Evolutionary conservation across 106 monocot genomes (phyloP), one percentile per base, ranked within the genome.

Genomic region (Agapanthus africanus): DNA sequence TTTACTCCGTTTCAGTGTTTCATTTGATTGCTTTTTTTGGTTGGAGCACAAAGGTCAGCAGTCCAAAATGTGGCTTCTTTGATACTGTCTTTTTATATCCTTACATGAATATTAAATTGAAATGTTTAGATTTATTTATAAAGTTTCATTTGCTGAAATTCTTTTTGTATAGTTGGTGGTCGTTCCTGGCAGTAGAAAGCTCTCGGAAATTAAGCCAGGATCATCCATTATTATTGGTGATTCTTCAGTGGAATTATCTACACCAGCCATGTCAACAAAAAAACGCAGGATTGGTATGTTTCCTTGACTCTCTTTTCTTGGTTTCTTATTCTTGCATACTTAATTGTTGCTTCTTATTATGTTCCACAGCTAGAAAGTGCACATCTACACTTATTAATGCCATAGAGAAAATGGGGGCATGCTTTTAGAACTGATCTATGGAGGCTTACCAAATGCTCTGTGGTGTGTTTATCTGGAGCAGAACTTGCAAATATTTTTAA

Each of bases 341-440:
- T 11, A n/a, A n/a, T n/a, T n/a, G n/a, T n/a, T n/a, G n/a, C n/a
- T n/a, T n/a, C n/a, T n/a, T n/a, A n/a, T n/a, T n/a, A n/a, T n/a
- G n/a, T 62, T 69, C 63, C n/a, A 38, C 49, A 93, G 90, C 46
- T 57, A 93, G 73, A 34, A 63, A 79, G 44, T 25, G 22, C 15
- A 61, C 21, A 23, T 72, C 73, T 38, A 57, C 73, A 42, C 69
- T 87, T 69, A 26, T 80, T 21, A 79, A 71, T 74, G 65, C 90
- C 33, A 30, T 72, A 39, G 66, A 78, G 62, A 87, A 77, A 74
- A 66, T 59, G 94, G 44, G 70, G 70, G 57, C 6, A 33, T 60
- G 39, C 66, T 32, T 94, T 94, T 46, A 87, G 56, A 79, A 72
- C 71, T 39, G 70, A 77, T 63, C 57, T 94, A 23, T 70, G 76